These are phyloP conservation scores for Adansonia rubrostipa DNA, from an alignment of 441 rosid species.

Conservation along the genomic window DNA sequence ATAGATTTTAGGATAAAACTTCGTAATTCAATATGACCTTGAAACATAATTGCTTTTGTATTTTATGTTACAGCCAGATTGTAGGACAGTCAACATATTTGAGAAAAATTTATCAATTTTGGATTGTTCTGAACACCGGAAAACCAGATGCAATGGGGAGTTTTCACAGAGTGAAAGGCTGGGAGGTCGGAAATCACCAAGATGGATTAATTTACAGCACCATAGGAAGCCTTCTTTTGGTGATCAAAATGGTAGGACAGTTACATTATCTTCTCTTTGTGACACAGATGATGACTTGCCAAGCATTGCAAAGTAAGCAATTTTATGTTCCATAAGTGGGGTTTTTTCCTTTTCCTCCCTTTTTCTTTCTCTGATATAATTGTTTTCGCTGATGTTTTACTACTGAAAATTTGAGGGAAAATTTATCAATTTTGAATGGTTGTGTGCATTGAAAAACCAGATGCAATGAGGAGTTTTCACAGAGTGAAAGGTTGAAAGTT, in stretches of 20 bases:
- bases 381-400: slow-evolving; percentile 7
- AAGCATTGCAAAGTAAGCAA: slow-evolving; percentile 49
- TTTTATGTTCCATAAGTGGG: slow-evolving; percentile 16
- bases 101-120: slow-evolving; percentile 48
- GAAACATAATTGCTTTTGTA: slow-evolving; percentile 26
- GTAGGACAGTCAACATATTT: slow-evolving; percentile 40
- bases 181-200: slow-evolving; percentile 42
- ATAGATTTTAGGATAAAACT: slow-evolving; percentile 34
- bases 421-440: slow-evolving; percentile 41
- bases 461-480: slow-evolving; percentile 36
- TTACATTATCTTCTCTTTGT: slow-evolving; percentile 34
- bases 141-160: slow-evolving; percentile 38
- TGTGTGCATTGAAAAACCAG: slow-evolving; percentile 37
- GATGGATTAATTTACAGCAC: slow-evolving; percentile 32
- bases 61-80: slow-evolving; percentile 52
- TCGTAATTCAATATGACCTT: neutral
- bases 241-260: slow-evolving; percentile 38
- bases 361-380: neutral
- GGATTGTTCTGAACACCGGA: slow-evolving; percentile 36
- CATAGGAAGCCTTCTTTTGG: slow-evolving; percentile 34
- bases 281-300: slow-evolving; percentile 31
- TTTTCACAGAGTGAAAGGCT: slow-evolving; percentile 33
- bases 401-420: slow-evolving; percentile 41
- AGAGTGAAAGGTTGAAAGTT: slow-evolving; percentile 32
- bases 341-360: neutral